phyloP scores from a whole-genome alignment of 1,139 yeast species.

The Yamadazyma dendronema region DNA sequence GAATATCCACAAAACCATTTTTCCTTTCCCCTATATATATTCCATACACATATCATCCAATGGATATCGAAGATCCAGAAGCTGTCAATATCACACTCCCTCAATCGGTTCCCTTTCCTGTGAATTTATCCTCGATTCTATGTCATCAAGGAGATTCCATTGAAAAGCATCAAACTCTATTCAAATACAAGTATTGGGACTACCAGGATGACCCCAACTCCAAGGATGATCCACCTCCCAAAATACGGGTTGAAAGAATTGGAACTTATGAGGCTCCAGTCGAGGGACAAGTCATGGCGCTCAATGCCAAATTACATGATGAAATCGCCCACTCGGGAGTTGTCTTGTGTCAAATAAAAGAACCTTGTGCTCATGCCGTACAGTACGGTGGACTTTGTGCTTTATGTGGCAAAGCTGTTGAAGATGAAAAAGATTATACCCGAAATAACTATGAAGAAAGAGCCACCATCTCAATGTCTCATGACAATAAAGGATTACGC shows the following conservation, averaged over 20 bases:
- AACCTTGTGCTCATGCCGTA: slow-evolving; percentile 92
- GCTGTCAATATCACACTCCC: slow-evolving; percentile 41
- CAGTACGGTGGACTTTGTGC: slow-evolving; percentile 97
- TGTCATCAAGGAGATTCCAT: slow-evolving; percentile 47
- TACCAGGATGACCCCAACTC: slow-evolving; percentile 59
- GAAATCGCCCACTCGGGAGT: slow-evolving; percentile 53
- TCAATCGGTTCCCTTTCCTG: slow-evolving; percentile 63
- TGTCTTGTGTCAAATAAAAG: slow-evolving; percentile 56
- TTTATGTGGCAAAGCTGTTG: slow-evolving; percentile 83
- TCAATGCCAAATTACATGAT: slow-evolving; percentile 57
- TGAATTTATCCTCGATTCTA: slow-evolving; percentile 55
- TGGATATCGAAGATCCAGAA: slow-evolving; percentile 5
- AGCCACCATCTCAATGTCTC: slow-evolving; percentile 87
- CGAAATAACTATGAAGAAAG: slow-evolving; percentile 73
- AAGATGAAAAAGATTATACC: slow-evolving; percentile 74
- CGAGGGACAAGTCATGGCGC: slow-evolving; percentile 59
- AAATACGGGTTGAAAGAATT: slow-evolving; percentile 55
- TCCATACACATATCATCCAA: no score
- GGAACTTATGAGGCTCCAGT: slow-evolving; percentile 83
- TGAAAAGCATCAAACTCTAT: slow-evolving; percentile 51
- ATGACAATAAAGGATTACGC: slow-evolving; percentile 81
- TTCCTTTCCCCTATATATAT: no score
- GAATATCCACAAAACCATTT: no score
- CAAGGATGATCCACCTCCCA: slow-evolving; percentile 41
- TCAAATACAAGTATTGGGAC: slow-evolving; percentile 68